A percentile compares a stretch with the other conserved stretches of the same genome.
phyloP scores from a whole-genome alignment of 129 eudicot genomes.

The Heracleum sosnowskyi region DNA sequence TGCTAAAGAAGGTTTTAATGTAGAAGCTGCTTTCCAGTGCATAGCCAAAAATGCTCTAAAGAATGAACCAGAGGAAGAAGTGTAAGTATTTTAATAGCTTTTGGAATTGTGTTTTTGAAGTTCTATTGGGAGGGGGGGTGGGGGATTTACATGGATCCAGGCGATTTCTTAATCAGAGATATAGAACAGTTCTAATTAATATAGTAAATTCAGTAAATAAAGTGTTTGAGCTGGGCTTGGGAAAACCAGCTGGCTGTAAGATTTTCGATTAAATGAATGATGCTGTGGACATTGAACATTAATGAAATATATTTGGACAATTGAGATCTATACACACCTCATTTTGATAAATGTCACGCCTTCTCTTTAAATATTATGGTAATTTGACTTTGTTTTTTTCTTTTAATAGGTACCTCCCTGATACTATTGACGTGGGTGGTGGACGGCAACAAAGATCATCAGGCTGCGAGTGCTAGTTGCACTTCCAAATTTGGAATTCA shows the following conservation, averaged over 20 bases:
- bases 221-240: not conserved
- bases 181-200: not conserved
- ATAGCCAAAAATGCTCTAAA: slow-evolving; percentile 78
- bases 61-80: slow-evolving; percentile 61
- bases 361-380: not conserved
- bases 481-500: not conserved
- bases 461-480: slow-evolving; percentile 45
- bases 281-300: not conserved
- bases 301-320: not conserved
- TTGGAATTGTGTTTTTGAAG: not conserved
- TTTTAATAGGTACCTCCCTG: slow-evolving; percentile 40
- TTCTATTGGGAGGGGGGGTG: not conserved
- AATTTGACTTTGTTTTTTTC: not conserved
- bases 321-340: not conserved
- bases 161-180: not conserved
- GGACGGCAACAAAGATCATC: slow-evolving; percentile 39
- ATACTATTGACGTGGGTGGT: slow-evolving; percentile 45
- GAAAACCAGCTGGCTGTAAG: not conserved
- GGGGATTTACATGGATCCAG: not conserved
- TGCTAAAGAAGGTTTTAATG: slow-evolving; percentile 78
- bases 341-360: not conserved
- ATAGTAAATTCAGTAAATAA: not conserved
- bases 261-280: not conserved
- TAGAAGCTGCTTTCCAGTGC: slow-evolving; percentile 79
- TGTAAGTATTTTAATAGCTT: slow-evolving; percentile 26